phyloP scores from a whole-genome alignment of 805 yeast genomes.

The Suhomyces emberorum region DNA sequence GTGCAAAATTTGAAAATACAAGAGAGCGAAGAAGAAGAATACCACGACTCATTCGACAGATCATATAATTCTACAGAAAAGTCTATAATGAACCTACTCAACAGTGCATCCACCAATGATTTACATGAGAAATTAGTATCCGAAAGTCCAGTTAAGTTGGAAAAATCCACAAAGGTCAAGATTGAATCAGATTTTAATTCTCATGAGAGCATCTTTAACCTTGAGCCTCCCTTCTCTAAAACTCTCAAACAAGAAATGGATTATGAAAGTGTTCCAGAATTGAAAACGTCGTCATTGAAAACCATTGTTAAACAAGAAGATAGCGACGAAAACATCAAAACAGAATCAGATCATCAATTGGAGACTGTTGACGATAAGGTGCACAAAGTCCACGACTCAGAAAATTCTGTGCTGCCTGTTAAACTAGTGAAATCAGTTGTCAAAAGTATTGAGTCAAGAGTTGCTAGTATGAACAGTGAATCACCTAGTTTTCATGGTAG shows the following conservation, averaged over 20 bases:
- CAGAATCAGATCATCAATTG: constrained; percentile 1
- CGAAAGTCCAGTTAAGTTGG: not conserved
- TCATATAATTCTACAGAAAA: constrained; percentile 37
- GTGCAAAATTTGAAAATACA: not conserved
- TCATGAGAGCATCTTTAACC: constrained; percentile 1
- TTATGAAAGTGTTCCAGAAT: not conserved
- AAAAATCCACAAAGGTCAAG: not conserved
- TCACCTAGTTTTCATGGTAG: not conserved
- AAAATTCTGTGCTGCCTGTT: not conserved
- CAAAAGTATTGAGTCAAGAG: constrained; percentile 4
- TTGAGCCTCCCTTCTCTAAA: constrained; percentile 1
- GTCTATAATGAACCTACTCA: constrained; percentile 38
- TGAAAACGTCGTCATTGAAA: not conserved
- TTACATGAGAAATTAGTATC: constrained; percentile 4
- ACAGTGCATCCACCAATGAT: constrained; percentile 14
- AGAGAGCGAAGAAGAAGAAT: constrained; percentile 10
- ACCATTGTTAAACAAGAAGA: constrained; percentile 1
- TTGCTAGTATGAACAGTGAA: constrained; percentile 3
- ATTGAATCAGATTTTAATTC: not conserved
- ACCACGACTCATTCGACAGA: constrained; percentile 31
- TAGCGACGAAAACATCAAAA: not conserved
- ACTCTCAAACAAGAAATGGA: not conserved
- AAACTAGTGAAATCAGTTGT: constrained; percentile 5
- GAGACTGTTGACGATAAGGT: constrained; percentile 2
- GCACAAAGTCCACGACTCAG: constrained; percentile 1